Conservation (phyloP, 805 yeast species). For the Wickerhamiella brachini region DNA sequence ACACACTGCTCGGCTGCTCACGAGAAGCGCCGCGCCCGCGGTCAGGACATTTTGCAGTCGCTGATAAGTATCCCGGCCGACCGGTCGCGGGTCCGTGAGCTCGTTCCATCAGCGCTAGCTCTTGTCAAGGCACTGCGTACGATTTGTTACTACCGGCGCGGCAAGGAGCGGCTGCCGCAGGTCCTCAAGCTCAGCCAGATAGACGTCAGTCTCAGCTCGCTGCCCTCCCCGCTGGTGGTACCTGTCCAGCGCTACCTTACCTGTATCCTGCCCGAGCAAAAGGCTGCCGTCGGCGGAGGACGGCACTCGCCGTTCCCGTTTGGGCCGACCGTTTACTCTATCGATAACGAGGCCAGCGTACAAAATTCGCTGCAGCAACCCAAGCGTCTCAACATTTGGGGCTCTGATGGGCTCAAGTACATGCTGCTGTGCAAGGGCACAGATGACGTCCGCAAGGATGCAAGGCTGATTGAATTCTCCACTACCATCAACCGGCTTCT, state of each 20-base stretch:
- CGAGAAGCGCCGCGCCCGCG: constrained; percentile 33
- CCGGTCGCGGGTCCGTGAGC: background rate
- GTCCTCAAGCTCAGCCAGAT: background rate
- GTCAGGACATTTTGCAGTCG: constrained; percentile 29
- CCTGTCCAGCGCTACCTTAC: constrained; percentile 18
- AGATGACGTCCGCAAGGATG: constrained; percentile 92
- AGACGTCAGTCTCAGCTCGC: constrained; percentile 1
- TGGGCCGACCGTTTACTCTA: constrained; percentile 33
- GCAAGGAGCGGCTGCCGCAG: constrained; percentile 1
- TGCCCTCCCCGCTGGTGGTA: constrained; percentile 13
- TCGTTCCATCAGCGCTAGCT: background rate
- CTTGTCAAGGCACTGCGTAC: background rate
- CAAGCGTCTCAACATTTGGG: constrained; percentile 56
- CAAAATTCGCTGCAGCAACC: constrained; percentile 82
- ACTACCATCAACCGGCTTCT: constrained; percentile 69
- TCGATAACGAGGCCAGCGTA: constrained; percentile 56
- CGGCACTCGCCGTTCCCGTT: constrained; percentile 8
- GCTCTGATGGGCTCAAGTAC: constrained; percentile 65
- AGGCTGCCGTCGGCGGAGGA: constrained; percentile 1
- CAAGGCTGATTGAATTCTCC: constrained; percentile 84
- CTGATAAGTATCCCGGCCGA: background rate
- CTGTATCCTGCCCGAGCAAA: constrained; percentile 8
- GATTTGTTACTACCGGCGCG: background rate
- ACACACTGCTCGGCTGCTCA: constrained; percentile 37
- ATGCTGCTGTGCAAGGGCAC: constrained; percentile 67